Evolutionary conservation across 768 basidiomycete species (phyloP).

Genomic region (Wakefieldia striispora): DNA sequence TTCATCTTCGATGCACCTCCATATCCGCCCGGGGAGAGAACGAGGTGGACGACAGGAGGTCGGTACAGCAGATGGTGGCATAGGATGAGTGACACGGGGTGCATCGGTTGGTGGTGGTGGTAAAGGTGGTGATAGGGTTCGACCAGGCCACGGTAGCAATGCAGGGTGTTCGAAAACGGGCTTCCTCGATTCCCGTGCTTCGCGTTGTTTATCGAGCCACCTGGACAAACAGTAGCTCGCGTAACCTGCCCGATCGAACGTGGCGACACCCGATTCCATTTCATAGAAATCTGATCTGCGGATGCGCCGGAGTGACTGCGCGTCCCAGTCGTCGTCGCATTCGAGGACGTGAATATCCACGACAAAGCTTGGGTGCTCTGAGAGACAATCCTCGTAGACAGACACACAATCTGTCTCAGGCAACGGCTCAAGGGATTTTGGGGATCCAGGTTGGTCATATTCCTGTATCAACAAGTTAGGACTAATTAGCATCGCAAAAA

Average conservation of each 20-base stretch:
- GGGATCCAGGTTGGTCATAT: not conserved
- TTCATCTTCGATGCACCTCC: slow-evolving; percentile 23
- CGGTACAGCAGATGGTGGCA: not conserved
- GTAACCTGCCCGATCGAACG: slow-evolving; percentile 27
- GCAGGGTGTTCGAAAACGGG: slow-evolving; percentile 22
- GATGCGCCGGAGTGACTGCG: slow-evolving; percentile 4
- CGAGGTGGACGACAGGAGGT: slow-evolving; percentile 2
- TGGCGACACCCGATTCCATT: slow-evolving; percentile 26
- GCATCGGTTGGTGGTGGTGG: not conserved
- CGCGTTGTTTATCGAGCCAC: slow-evolving; percentile 29
- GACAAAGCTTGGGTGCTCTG: slow-evolving; percentile 16
- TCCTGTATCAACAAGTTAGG: slow-evolving; percentile 8
- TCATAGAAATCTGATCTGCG: slow-evolving; percentile 28
- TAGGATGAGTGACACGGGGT: not conserved
- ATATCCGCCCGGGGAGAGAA: slow-evolving; percentile 15
- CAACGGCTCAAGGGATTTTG: not conserved
- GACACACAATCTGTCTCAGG: slow-evolving; percentile 18
- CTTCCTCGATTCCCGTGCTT: slow-evolving; percentile 13
- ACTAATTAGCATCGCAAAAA: not conserved
- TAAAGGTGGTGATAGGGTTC: slow-evolving; percentile 15
- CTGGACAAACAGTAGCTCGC: slow-evolving; percentile 23
- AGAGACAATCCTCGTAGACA: slow-evolving; percentile 30
- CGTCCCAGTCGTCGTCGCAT: slow-evolving; percentile 8
- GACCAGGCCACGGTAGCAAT: slow-evolving; percentile 16
- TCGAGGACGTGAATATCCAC: slow-evolving; percentile 20